Conservation (phyloP, 176 grass and related monocot genomes). For the Carex littledalei region DNA sequence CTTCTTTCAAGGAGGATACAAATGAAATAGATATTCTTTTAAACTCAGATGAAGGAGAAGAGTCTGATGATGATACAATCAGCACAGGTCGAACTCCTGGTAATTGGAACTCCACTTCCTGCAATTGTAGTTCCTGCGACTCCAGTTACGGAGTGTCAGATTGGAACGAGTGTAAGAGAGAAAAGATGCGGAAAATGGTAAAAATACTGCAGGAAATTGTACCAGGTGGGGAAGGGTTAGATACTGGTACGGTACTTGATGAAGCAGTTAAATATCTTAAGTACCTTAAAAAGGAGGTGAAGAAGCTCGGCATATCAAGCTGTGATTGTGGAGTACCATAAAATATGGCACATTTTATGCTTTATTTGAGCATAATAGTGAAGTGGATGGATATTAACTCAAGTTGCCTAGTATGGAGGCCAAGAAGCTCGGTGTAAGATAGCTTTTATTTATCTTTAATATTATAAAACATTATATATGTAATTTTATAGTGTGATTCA, state of each 20-base stretch:
- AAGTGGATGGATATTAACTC: background rate
- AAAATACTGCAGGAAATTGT: slow-evolving; percentile 54
- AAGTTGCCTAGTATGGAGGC: background rate
- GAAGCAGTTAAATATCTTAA: slow-evolving; percentile 72
- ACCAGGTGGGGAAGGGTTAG: slow-evolving; percentile 57
- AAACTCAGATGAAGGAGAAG: slow-evolving; percentile 43
- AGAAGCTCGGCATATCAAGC: slow-evolving; percentile 47
- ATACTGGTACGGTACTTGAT: slow-evolving; percentile 51
- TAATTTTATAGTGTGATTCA: background rate
- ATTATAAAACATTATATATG: background rate
- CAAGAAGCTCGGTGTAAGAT: background rate
- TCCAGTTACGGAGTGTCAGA: slow-evolving; percentile 4
- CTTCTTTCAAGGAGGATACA: slow-evolving; percentile 62
- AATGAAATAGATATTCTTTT: slow-evolving; percentile 66
- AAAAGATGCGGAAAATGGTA: slow-evolving; percentile 39
- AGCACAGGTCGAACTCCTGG: slow-evolving; percentile 62
- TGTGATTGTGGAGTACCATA: background rate
- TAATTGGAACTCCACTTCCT: slow-evolving; percentile 16
- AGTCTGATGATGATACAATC: slow-evolving; percentile 41
- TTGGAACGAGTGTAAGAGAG: slow-evolving; percentile 30
- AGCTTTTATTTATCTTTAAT: background rate
- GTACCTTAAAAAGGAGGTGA: slow-evolving; percentile 57
- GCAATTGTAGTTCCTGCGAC: slow-evolving; percentile 25
- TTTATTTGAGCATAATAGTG: background rate
- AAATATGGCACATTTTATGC: background rate